phyloP scores from a whole-genome alignment of 2,329 filamentous ascomycete genomes.

The Aspergillus pseudoviridinutans region DNA sequence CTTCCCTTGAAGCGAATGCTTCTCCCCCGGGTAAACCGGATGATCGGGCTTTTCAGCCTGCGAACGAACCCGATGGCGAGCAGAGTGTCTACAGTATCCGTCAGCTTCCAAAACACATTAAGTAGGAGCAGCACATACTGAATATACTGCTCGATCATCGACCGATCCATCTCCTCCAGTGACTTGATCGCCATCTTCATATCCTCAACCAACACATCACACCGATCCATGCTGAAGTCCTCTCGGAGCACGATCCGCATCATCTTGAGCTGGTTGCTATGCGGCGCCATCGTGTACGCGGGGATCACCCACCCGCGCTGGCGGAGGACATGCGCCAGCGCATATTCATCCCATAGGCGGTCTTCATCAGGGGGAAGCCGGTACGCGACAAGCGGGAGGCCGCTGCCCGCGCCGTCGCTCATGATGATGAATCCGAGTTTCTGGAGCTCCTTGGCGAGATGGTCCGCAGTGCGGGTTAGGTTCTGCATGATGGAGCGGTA shows the following conservation, averaged over 20 bases:
- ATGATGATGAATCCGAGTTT: slow-evolving; percentile 80
- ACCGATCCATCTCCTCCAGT: slow-evolving; percentile 68
- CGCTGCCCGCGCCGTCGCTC: slow-evolving; percentile 70
- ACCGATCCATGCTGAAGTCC: slow-evolving; percentile 77
- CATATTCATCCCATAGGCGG: slow-evolving; percentile 67
- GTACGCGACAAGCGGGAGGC: slow-evolving; percentile 85
- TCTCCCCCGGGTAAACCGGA: slow-evolving; percentile 60
- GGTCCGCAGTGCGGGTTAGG: slow-evolving; percentile 80
- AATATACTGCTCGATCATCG: slow-evolving; percentile 63
- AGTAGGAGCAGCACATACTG: slow-evolving; percentile 44
- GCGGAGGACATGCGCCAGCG: slow-evolving; percentile 75
- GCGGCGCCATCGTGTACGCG: slow-evolving; percentile 92
- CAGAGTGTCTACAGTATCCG: not conserved
- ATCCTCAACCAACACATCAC: slow-evolving; percentile 71
- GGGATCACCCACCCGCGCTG: slow-evolving; percentile 87
- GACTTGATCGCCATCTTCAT: slow-evolving; percentile 69
- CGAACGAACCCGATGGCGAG: not conserved
- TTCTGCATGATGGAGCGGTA: slow-evolving; percentile 66
- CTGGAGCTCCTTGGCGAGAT: slow-evolving; percentile 68
- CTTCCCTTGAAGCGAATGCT: slow-evolving; percentile 81
- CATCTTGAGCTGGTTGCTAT: slow-evolving; percentile 79
- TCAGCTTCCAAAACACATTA: not conserved
- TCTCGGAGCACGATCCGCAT: slow-evolving; percentile 86
- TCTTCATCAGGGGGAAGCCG: slow-evolving; percentile 58
- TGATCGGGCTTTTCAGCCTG: slow-evolving; percentile 11